phyloP scores from a whole-genome alignment of 2,329 filamentous ascomycete species.

The Aspergillus candidus region DNA sequence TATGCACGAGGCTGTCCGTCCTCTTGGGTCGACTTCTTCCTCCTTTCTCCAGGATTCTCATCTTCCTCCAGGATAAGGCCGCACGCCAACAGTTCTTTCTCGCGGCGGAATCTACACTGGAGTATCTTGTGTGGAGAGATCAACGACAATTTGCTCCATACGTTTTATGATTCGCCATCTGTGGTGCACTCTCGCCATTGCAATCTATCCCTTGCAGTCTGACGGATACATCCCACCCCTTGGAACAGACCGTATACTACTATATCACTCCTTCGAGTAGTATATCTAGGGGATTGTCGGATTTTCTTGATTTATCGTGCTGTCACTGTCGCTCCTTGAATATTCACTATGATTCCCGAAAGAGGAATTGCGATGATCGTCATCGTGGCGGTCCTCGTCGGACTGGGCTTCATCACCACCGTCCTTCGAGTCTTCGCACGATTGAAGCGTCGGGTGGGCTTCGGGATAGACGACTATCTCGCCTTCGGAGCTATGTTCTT shows the following conservation, averaged over 20 bases:
- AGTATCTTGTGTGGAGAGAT: not conserved
- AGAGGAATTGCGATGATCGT: conserved; percentile 25
- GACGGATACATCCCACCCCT: no score
- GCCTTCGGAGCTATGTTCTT: conserved; percentile 21
- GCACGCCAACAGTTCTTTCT: not conserved
- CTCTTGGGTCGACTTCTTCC: not conserved
- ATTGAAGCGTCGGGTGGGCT: conserved; percentile 22
- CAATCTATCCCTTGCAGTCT: no score
- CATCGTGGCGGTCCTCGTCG: conserved; percentile 27
- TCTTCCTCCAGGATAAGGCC: conserved; percentile 10
- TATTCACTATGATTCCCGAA: conserved; percentile 17
- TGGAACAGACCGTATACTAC: not conserved
- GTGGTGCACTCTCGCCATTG: no score
- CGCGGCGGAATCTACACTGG: no score
- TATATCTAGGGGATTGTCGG: no score
- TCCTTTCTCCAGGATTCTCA: conserved; percentile 7
- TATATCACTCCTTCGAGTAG: conserved; percentile 1
- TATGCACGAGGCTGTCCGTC: conserved; percentile 1
- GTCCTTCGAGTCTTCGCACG: conserved; percentile 23
- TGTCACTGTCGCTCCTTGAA: conserved; percentile 1
- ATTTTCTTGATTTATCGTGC: not conserved
- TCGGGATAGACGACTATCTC: conserved; percentile 29
- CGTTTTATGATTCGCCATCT: no score
- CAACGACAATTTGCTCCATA: not conserved
- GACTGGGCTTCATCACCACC: conserved; percentile 20